phyloP scores from a whole-genome alignment of 306 rosid genomes.

The Trichosanthes truncata region DNA sequence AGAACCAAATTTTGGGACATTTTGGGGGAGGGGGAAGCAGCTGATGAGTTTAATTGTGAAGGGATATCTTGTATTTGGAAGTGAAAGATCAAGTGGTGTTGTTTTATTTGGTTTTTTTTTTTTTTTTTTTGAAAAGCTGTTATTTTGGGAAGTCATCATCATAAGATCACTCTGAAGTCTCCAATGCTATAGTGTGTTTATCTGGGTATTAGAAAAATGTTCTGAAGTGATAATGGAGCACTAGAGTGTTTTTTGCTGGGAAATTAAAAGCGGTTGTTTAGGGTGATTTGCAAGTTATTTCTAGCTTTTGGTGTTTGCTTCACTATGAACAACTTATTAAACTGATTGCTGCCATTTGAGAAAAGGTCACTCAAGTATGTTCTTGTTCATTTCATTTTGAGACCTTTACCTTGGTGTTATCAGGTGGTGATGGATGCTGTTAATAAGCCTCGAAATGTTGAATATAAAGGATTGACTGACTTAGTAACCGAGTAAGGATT shows the following conservation, averaged over 20 bases:
- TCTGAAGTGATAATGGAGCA: not conserved
- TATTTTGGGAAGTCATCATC: not conserved
- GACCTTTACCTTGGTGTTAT: slow-evolving; percentile 14
- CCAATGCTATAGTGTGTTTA: not conserved
- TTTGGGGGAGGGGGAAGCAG: not conserved
- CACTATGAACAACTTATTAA: not conserved
- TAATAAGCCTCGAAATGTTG: slow-evolving; percentile 71
- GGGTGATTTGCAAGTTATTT: not conserved
- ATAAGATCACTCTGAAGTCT: not conserved
- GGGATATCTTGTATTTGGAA: not conserved
- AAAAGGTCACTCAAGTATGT: not conserved
- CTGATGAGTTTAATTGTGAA: not conserved
- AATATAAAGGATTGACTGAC: slow-evolving; percentile 87
- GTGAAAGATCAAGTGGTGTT: not conserved
- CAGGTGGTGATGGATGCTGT: slow-evolving; percentile 98
- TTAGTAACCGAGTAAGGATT: slow-evolving; percentile 96
- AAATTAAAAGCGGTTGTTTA: not conserved
- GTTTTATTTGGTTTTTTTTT: not conserved
- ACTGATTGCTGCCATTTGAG: not conserved
- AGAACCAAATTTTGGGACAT: not conserved
- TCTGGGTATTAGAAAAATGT: not conserved
- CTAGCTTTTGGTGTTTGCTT: not conserved
- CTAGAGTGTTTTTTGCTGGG: not conserved
- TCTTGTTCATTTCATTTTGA: slow-evolving; percentile 5
- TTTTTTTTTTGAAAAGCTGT: not conserved